Evolutionary conservation across 1,284 basidiomycete genomes (phyloP).

Genomic region (Golubevia sp.): DNA sequence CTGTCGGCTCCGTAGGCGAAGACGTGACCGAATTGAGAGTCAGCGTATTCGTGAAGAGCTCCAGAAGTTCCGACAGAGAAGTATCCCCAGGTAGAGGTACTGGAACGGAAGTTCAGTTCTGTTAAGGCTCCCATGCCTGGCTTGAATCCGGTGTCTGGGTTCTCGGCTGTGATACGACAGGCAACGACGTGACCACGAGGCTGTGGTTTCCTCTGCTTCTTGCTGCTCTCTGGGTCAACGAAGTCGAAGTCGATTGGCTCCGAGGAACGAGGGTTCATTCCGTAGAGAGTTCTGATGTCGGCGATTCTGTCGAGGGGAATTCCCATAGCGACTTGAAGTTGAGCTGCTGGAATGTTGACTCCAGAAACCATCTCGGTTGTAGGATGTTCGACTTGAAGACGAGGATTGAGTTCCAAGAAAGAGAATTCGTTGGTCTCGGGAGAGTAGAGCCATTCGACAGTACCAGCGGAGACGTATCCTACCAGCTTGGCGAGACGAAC

Average conservation of each 20-base stretch:
- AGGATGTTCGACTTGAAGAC: conserved; percentile 86
- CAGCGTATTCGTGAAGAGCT: conserved; percentile 95
- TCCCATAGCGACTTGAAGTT: conserved; percentile 98
- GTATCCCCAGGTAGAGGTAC: conserved; percentile 86
- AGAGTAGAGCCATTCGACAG: conserved; percentile 97
- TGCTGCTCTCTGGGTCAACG: conserved; percentile 80
- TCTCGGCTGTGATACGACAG: conserved; percentile 98
- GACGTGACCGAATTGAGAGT: conserved; percentile 84
- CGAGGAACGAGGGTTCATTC: conserved; percentile 62
- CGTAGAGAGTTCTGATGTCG: conserved; percentile 95
- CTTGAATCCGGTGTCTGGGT: conserved; percentile 99
- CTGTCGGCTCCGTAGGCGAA: conserved; percentile 99
- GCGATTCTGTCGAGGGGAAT: conserved; percentile 93
- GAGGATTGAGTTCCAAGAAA: conserved; percentile 98
- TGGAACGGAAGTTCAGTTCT: conserved; percentile 99
- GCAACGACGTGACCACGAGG: conserved; percentile 99
- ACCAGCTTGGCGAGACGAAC: conserved; percentile 97
- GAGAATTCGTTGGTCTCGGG: conserved; percentile 90
- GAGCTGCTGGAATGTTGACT: conserved; percentile 95
- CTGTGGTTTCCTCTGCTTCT: conserved; percentile 89
- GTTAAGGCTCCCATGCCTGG: conserved; percentile 95
- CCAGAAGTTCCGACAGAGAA: conserved; percentile 96
- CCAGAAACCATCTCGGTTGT: conserved; percentile 99
- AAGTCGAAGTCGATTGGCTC: conserved; percentile 85
- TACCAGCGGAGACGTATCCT: conserved; percentile 98